Evolutionary conservation across 2,329 filamentous ascomycete species (phyloP).

Genomic region (Penicillium sp.): DNA sequence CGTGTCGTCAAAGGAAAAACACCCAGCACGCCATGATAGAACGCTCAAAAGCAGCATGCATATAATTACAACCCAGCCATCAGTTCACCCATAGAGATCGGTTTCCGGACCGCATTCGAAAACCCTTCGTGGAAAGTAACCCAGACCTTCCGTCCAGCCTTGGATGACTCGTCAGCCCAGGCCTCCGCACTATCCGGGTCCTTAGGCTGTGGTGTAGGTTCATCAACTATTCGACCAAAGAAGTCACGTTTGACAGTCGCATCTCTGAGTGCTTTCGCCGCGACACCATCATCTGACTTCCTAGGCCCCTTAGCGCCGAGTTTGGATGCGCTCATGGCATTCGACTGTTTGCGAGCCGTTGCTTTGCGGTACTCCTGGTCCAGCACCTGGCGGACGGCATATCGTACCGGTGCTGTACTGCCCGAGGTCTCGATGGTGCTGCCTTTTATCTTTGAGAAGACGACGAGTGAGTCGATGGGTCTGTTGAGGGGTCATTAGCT

Average conservation of each 20-base stretch:
- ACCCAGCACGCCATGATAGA: not conserved
- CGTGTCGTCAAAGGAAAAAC: not conserved
- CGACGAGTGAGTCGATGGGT: conserved; percentile 70
- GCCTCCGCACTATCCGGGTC: conserved; percentile 32
- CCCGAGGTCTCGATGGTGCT: conserved; percentile 48
- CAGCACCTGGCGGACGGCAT: conserved; percentile 86
- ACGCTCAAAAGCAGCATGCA: conserved; percentile 7
- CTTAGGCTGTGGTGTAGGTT: conserved; percentile 41
- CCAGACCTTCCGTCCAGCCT: conserved; percentile 65
- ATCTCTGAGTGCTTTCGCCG: conserved; percentile 27
- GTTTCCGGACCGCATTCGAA: conserved; percentile 88
- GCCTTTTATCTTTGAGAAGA: conserved; percentile 51
- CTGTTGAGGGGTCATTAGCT: conserved; percentile 31
- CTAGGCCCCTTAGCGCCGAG: conserved; percentile 20
- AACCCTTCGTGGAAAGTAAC: conserved; percentile 85
- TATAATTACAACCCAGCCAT: conserved; percentile 47
- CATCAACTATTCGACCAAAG: conserved; percentile 69
- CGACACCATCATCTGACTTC: conserved; percentile 29
- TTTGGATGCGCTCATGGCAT: conserved; percentile 46
- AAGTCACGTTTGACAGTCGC: conserved; percentile 68
- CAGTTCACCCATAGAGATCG: conserved; percentile 75
- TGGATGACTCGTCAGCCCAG: conserved; percentile 34
- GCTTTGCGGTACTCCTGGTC: conserved; percentile 84
- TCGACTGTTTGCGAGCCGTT: conserved; percentile 61
- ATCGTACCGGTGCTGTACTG: conserved; percentile 72